A percentile compares a stretch with the other conserved stretches of the same genome.
These are phyloP conservation scores for Colletotrichum paranaense DNA, from an alignment of 2,329 filamentous ascomycete species.

Conservation along the genomic window DNA sequence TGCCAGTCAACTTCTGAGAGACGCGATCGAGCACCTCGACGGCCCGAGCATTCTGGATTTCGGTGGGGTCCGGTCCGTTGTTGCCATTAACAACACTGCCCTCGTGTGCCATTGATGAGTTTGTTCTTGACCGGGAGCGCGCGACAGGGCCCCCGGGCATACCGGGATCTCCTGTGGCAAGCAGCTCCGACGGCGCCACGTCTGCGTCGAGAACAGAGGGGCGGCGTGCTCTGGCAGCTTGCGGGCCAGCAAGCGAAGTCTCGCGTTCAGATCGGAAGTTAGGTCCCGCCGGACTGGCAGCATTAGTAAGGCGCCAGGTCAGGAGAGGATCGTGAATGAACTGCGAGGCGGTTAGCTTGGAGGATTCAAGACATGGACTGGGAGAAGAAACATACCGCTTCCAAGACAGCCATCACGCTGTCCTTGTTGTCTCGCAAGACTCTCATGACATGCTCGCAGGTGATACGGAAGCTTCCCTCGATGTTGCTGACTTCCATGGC, in stretches of 20 bases:
- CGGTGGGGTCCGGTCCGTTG: constrained; percentile 60
- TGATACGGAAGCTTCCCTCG: constrained; percentile 97
- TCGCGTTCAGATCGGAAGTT: constrained; percentile 74
- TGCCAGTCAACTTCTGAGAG: constrained; percentile 93
- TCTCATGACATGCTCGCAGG: constrained; percentile 98
- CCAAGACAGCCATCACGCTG: constrained; percentile 96
- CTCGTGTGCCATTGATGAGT: constrained; percentile 61
- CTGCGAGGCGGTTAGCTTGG: constrained; percentile 56
- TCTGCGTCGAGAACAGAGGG: constrained; percentile 77
- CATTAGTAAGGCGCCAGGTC: constrained; percentile 88
- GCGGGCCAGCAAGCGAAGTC: constrained; percentile 59
- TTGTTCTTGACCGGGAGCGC: constrained; percentile 68
- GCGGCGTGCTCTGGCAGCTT: constrained; percentile 66
- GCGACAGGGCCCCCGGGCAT: constrained; percentile 58
- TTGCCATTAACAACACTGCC: constrained; percentile 50
- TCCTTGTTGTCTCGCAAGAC: constrained; percentile 97
- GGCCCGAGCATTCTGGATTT: constrained; percentile 93
- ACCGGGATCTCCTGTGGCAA: constrained; percentile 53
- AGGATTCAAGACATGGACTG: constrained; percentile 1
- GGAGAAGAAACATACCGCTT: constrained; percentile 78
- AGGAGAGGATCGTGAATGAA: constrained; percentile 99
- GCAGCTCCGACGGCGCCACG: constrained; percentile 68
- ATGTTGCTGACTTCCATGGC: constrained; percentile 99
- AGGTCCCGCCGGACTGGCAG: constrained; percentile 71
- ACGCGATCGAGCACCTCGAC: constrained; percentile 92